These are phyloP conservation scores for Stramenopiles sp. DNA, from an alignment of 352 stramenopile species.

Conservation along the genomic window DNA sequence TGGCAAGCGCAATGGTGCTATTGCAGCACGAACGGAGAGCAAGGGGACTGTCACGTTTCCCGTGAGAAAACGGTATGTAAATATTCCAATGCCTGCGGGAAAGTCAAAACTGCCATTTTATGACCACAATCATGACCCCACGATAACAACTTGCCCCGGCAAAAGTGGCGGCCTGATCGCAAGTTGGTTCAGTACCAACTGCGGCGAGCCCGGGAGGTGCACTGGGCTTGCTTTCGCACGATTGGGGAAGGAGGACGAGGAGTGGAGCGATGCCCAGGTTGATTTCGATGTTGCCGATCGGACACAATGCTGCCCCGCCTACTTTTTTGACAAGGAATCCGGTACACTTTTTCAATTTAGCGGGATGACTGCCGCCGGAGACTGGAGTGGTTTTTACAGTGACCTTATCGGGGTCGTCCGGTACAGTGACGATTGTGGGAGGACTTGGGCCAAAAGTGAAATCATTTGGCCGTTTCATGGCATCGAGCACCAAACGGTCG, in stretches of 20 bases:
- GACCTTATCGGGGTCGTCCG: neutral
- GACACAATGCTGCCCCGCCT: neutral
- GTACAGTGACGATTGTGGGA: neutral
- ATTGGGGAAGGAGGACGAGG: neutral
- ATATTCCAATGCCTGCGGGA: neutral
- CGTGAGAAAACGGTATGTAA: neutral
- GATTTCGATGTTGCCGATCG: neutral
- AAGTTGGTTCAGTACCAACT: neutral
- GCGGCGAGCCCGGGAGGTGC: neutral
- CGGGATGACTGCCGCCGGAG: neutral
- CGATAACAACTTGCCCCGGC: neutral
- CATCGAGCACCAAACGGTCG: neutral
- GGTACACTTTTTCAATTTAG: neutral
- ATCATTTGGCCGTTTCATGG: neutral
- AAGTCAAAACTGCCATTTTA: neutral
- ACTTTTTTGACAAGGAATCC: neutral
- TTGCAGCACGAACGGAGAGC: neutral
- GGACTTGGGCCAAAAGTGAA: neutral
- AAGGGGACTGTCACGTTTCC: neutral
- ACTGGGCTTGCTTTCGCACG: neutral
- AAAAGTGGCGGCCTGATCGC: neutral
- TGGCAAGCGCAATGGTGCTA: neutral
- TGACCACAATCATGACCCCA: neutral
- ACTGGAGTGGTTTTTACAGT: neutral
- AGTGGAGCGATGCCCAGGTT: neutral